These are phyloP conservation scores for Boletus tomentosulus DNA, from an alignment of 768 basidiomycete species.

Conservation along the genomic window DNA sequence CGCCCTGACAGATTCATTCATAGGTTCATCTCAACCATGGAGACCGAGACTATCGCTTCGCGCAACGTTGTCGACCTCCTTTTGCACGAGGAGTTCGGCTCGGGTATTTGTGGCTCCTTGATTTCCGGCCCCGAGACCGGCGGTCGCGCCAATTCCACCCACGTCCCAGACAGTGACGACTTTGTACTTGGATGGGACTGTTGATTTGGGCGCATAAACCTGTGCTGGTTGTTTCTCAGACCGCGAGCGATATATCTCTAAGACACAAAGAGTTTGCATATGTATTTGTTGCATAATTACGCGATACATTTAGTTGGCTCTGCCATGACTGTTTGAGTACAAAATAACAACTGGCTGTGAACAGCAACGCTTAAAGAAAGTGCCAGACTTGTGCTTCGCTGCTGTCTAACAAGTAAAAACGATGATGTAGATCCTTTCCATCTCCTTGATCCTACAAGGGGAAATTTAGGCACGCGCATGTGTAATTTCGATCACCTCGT, in stretches of 20 bases:
- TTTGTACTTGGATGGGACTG: constrained; percentile 80
- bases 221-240: background rate
- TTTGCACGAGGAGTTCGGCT: constrained; percentile 65
- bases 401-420: background rate
- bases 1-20: background rate
- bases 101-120: constrained; percentile 60
- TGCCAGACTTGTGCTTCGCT: background rate
- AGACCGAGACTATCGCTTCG: constrained; percentile 81
- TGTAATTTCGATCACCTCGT: background rate
- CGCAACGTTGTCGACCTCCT: constrained; percentile 81
- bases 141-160: constrained; percentile 10
- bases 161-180: constrained; percentile 24
- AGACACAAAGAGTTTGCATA: background rate
- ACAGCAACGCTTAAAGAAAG: background rate
- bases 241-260: background rate
- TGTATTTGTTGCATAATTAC: background rate
- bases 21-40: constrained; percentile 90
- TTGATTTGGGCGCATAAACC: constrained; percentile 26
- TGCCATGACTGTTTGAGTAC: background rate
- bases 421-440: background rate
- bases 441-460: background rate
- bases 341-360: background rate
- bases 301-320: background rate
- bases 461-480: background rate
- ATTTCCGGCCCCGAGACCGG: constrained; percentile 25